Percentiles rank a stretch among this genome's conserved stretches.
phyloP scores from a whole-genome alignment of 352 stramenopile genomes.

The Phytophthora fragariaefolia region DNA sequence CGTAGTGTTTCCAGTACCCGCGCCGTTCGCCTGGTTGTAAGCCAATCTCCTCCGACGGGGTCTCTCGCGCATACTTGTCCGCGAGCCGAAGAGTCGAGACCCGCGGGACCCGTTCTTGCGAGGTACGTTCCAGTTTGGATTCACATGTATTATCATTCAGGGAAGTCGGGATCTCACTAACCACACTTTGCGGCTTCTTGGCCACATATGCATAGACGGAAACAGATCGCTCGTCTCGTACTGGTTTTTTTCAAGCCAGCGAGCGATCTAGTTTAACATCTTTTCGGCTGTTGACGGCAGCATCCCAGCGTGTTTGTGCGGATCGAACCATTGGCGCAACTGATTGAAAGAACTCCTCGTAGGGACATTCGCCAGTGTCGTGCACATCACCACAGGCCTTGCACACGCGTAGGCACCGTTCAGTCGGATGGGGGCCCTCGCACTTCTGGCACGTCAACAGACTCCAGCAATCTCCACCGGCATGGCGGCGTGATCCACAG shows the following conservation, averaged over 20 bases:
- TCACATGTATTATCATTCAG: conserved; percentile 2
- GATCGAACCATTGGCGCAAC: conserved; percentile 18
- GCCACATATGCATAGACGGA: conserved; percentile 20
- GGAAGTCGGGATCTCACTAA: not conserved
- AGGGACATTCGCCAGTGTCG: conserved; percentile 11
- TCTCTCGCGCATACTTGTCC: no score
- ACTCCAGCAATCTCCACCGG: conserved; percentile 13
- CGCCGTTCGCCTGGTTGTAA: no score
- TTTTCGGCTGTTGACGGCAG: conserved; percentile 9
- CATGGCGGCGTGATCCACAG: conserved; percentile 5
- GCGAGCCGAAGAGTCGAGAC: no score
- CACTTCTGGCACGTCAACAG: conserved; percentile 25
- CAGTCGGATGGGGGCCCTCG: conserved; percentile 6
- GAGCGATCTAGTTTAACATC: conserved; percentile 33
- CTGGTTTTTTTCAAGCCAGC: conserved; percentile 23
- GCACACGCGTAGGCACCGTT: conserved; percentile 19
- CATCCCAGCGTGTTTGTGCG: conserved; percentile 14
- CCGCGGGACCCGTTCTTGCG: no score
- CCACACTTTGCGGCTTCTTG: not conserved
- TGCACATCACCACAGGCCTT: conserved; percentile 12
- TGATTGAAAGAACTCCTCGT: conserved; percentile 20
- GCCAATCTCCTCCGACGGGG: no score
- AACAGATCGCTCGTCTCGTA: conserved; percentile 21
- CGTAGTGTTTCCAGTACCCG: no score
- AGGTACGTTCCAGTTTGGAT: conserved; percentile 3